Conservation (phyloP, 2,329 filamentous ascomycete genomes). For the Aspergillus neoniger region DNA sequence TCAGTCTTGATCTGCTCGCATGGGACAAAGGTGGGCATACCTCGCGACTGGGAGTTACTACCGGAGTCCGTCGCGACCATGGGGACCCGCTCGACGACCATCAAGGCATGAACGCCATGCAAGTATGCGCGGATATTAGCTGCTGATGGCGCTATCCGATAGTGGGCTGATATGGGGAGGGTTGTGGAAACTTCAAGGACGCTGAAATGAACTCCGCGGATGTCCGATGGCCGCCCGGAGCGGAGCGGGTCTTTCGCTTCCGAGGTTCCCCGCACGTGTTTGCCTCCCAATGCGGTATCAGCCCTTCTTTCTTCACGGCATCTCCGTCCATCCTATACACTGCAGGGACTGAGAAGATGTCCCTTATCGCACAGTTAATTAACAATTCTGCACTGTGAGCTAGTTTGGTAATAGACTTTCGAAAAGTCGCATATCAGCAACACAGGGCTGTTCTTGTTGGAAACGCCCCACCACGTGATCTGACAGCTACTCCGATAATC, state of each 20-base stretch:
- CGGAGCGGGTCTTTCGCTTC: neutral
- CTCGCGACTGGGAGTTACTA: constrained; percentile 5
- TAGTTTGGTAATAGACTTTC: too few species aligned
- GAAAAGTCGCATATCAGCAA: neutral
- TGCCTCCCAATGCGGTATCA: neutral
- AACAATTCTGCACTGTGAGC: too few species aligned
- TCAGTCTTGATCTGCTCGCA: neutral
- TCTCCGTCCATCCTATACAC: neutral
- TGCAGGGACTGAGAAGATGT: neutral
- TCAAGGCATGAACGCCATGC: neutral
- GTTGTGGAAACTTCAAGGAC: neutral
- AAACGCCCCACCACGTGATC: neutral
- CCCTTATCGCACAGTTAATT: neutral
- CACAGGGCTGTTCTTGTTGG: neutral
- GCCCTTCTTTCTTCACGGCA: neutral
- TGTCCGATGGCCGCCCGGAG: neutral
- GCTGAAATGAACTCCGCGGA: neutral
- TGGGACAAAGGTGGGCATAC: neutral
- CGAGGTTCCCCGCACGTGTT: neutral
- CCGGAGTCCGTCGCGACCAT: constrained; percentile 2
- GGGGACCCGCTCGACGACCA: neutral
- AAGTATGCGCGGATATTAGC: neutral
- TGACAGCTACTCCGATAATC: neutral
- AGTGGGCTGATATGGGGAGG: neutral
- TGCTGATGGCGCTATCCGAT: neutral